Base-by-base conservation (phyloP, 2,329 filamentous ascomycete genomes). In the Tolypocladium capitatum region DNA sequence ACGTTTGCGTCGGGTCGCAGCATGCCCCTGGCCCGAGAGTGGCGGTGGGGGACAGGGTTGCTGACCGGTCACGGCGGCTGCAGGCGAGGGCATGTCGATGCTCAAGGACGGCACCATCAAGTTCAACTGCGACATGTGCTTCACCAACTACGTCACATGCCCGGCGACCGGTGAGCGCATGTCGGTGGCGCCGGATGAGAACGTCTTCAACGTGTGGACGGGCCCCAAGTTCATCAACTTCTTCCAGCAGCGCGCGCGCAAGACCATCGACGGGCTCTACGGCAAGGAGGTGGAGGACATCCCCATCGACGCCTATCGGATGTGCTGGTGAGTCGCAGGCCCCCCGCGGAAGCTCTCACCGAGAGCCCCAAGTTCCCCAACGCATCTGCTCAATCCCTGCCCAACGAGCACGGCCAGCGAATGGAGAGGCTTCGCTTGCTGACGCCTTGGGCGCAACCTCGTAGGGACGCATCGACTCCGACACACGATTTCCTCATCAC, bases 401-500 rank as follows among this genome's bases (percentile, higher is more conserved):
- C 43, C 43, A 27, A 34, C 30, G 16, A n/a, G 4, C 31, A 8
- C n/a, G 14, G 9, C 9, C 28, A 20, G 21, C 35, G 11, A 36
- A 28, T 47, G 36, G 16, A n/a, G 24, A 9, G 8, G 9, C 24
- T 10, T 28, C 24, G 46, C 52, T 51, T 51, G 53, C 55, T 45
- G 36, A 46, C 45, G 14, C 10, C n/a, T 8, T n/a, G 30, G n/a
- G 27, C 20, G 18, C 28, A 21, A 43, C 21, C 28, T 30, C 34
- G 16, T 60, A 81, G 78, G 74, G 80, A 83, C 56, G 73, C 74
- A 32, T 73, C 78, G 34, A 80, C 77, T 2, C 76, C 77, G 0
- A 76, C 73, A 9, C 77, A 83, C 59, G 78, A 83, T 56, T 80
- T 79, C 55, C 66, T 83, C 46, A 74, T 83, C 54, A 71, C 72